These are phyloP conservation scores for Linum lewisii DNA, from an alignment of 345 rosid species.

Conservation along the genomic window DNA sequence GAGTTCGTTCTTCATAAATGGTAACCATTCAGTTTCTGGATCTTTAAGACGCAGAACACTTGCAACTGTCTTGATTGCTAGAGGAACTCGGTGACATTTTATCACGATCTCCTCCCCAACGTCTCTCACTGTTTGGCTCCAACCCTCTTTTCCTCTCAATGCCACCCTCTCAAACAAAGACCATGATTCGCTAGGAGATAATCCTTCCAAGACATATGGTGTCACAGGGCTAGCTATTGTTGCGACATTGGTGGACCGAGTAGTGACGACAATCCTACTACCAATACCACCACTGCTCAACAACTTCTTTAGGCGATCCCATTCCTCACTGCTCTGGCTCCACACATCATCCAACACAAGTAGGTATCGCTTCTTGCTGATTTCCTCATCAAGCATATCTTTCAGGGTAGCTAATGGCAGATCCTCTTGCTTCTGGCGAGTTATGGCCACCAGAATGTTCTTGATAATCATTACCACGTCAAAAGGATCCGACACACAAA, in stretches of 20 bases:
- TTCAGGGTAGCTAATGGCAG: constrained; percentile 6
- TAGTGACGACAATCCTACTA: constrained; percentile 14
- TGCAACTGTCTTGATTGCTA: constrained; percentile 16
- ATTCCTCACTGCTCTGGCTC: neutral
- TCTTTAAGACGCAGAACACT: constrained; percentile 2
- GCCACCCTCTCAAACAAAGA: neutral
- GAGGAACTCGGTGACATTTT: constrained; percentile 27
- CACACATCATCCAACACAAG: constrained; percentile 19
- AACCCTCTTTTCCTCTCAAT: neutral
- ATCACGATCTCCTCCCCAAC: constrained; percentile 20
- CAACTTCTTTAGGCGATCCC: constrained; percentile 1
- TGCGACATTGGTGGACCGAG: neutral
- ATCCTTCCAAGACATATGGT: neutral
- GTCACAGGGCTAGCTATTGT: neutral
- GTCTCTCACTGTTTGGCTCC: neutral
- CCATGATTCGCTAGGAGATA: neutral
- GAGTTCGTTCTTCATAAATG: constrained; percentile 14
- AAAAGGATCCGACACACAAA: constrained; percentile 16
- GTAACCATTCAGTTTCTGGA: constrained; percentile 9
- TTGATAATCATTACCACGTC: constrained; percentile 11
- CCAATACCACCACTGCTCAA: constrained; percentile 8
- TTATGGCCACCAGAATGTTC: constrained; percentile 11
- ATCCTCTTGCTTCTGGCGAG: neutral
- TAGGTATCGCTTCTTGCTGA: constrained; percentile 4
- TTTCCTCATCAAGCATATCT: neutral